These are phyloP conservation scores for Amanita molliuscula DNA, from an alignment of 768 basidiomycete genomes.

Conservation along the genomic window DNA sequence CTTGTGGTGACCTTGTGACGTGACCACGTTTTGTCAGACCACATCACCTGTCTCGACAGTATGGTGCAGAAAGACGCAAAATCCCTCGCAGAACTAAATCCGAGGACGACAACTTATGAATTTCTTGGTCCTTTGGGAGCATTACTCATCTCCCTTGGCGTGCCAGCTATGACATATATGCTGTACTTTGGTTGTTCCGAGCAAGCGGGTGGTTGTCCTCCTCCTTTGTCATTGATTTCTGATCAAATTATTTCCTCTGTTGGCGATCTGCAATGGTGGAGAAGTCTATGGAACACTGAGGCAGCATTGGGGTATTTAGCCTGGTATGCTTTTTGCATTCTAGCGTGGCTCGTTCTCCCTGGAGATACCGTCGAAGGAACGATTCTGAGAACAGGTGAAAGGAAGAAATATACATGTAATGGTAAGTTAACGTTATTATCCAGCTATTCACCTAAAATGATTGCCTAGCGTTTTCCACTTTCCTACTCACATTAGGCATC, in stretches of 20 bases:
- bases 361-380: constrained; percentile 64
- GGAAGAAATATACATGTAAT: constrained; percentile 88
- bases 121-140: constrained; percentile 81
- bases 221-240: constrained; percentile 30
- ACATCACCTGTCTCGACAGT: constrained; percentile 6
- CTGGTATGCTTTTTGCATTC: constrained; percentile 87
- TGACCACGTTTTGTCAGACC: too few relatives aligned
- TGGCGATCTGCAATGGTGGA: constrained; percentile 51
- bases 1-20: too few relatives aligned
- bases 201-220: constrained; percentile 58
- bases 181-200: constrained; percentile 78
- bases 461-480: constrained; percentile 76
- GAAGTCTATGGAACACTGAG: constrained; percentile 71
- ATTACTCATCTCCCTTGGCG: constrained; percentile 53
- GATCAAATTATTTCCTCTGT: constrained; percentile 37
- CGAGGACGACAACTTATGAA: constrained; percentile 64
- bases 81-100: constrained; percentile 35
- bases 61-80: constrained; percentile 15
- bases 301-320: constrained; percentile 67
- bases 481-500: constrained; percentile 72
- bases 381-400: constrained; percentile 62
- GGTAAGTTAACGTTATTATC: constrained; percentile 36
- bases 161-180: constrained; percentile 62
- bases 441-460: constrained; percentile 1
- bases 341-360: constrained; percentile 73